phyloP scores from a whole-genome alignment of 2,329 filamentous ascomycete species.

The Alternaria tenuissima region DNA sequence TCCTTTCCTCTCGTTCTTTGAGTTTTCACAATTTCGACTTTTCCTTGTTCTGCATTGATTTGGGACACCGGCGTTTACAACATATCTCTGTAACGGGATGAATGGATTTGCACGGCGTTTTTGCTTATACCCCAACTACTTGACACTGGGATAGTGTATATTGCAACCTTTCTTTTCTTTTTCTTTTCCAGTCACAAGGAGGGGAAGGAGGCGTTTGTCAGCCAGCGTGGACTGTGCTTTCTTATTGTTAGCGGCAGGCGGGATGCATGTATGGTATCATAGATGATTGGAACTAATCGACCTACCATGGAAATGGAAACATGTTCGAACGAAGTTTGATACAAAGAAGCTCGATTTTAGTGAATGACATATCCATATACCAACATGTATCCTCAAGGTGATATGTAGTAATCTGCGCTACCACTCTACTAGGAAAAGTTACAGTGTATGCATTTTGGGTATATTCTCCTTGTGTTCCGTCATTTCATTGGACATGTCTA shows the following conservation, averaged over 20 bases:
- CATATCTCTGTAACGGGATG: neutral
- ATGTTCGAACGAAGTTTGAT: neutral
- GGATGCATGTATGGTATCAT: neutral
- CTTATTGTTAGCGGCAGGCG: neutral
- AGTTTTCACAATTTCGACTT: neutral
- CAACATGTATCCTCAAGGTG: neutral
- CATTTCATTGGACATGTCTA: conserved; percentile 20
- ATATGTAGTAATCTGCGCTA: neutral
- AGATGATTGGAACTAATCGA: conserved; percentile 1
- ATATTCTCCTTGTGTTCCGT: neutral
- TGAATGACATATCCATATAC: neutral
- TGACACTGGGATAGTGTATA: conserved; percentile 37
- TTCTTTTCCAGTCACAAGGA: neutral
- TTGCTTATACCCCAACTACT: conserved; percentile 33
- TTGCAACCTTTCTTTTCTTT: conserved; percentile 15
- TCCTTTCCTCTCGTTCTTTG: neutral
- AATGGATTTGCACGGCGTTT: conserved; percentile 1
- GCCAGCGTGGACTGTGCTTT: conserved; percentile 6
- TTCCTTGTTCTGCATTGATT: conserved; percentile 1
- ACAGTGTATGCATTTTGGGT: neutral
- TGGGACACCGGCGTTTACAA: neutral
- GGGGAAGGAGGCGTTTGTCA: conserved; percentile 10
- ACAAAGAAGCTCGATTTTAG: neutral
- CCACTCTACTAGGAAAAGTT: neutral
- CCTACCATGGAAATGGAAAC: conserved; percentile 8